Evolutionary conservation across 345 rosid genomes (phyloP).

Genomic region (Bretschneidera sinensis): DNA sequence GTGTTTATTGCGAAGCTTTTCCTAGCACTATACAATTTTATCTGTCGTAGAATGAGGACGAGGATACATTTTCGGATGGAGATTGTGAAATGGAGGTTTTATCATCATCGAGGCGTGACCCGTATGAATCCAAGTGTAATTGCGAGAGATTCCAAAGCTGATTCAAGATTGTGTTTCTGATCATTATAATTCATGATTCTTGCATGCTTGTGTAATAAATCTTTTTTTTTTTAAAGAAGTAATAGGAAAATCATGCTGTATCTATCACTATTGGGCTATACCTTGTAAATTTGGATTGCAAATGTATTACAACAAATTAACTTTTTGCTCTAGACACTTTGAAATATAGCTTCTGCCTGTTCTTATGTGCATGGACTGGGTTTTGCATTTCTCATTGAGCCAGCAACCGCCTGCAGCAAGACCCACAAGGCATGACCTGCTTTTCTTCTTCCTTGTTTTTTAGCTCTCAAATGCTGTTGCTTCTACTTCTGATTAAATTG

Average conservation of each 20-base stretch:
- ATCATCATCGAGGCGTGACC: not conserved
- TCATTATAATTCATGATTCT: slow-evolving; percentile 40
- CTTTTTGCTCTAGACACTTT: too few relatives aligned
- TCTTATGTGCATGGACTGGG: too few relatives aligned
- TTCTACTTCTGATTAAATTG: too few relatives aligned
- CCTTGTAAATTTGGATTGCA: slow-evolving; percentile 22
- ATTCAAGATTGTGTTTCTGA: slow-evolving; percentile 15
- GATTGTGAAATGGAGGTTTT: slow-evolving; percentile 1
- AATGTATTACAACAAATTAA: not conserved
- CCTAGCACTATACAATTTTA: not conserved
- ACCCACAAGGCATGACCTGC: too few relatives aligned
- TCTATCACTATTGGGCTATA: slow-evolving; percentile 2
- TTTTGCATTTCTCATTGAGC: too few relatives aligned
- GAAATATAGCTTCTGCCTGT: too few relatives aligned
- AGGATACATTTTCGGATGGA: slow-evolving; percentile 10
- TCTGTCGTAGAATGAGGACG: slow-evolving; percentile 9
- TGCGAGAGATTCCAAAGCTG: slow-evolving; percentile 14
- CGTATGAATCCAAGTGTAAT: not conserved
- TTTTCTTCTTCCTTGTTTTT: too few relatives aligned
- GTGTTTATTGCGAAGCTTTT: not conserved
- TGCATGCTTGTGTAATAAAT: slow-evolving; percentile 35
- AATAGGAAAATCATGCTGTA: too few relatives aligned
- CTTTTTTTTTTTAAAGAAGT: slow-evolving; percentile 33
- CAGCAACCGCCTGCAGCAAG: too few relatives aligned
- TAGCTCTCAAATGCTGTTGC: too few relatives aligned